Evolutionary conservation across 2,329 filamentous ascomycete genomes (phyloP).

Genomic region (Cordyceps cateniannulata): DNA sequence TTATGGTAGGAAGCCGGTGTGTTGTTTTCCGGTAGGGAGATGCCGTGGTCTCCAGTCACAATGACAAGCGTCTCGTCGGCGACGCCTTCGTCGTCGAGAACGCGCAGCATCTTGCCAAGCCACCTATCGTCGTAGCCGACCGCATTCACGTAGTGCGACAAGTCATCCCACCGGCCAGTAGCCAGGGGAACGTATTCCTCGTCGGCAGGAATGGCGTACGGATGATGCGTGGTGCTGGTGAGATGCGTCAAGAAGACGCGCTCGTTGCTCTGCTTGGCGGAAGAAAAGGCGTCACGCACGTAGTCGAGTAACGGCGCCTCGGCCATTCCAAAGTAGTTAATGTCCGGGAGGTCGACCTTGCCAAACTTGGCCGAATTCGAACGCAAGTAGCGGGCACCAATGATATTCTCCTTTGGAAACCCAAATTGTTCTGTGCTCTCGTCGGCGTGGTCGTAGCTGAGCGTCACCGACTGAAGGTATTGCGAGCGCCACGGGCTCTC

Average conservation of each 20-base stretch:
- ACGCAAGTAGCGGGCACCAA: constrained; percentile 24
- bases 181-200: constrained; percentile 24
- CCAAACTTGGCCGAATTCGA: constrained; percentile 23
- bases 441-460: constrained; percentile 28
- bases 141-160: constrained; percentile 29
- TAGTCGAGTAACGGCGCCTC: constrained; percentile 27
- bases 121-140: constrained; percentile 27
- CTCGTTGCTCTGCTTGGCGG: constrained; percentile 23
- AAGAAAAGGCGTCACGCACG: constrained; percentile 24
- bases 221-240: constrained; percentile 30
- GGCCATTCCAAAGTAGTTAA: constrained; percentile 30
- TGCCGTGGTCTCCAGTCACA: constrained; percentile 27
- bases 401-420: constrained; percentile 22
- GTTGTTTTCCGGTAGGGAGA: constrained; percentile 26
- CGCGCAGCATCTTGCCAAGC: constrained; percentile 25
- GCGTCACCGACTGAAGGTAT: constrained; percentile 27
- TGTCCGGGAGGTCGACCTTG: constrained; percentile 22
- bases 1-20: constrained; percentile 27
- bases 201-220: constrained; percentile 23
- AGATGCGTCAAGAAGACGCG: constrained; percentile 29
- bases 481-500: constrained; percentile 27
- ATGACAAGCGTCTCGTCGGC: constrained; percentile 28
- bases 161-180: constrained; percentile 14
- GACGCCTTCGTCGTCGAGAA: constrained; percentile 25
- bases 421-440: constrained; percentile 25